A percentile compares a stretch with the other conserved stretches of the same genome.
Evolutionary conservation across 2,329 filamentous ascomycete genomes (phyloP).

Genomic region (Pseudogymnoascus sp.): DNA sequence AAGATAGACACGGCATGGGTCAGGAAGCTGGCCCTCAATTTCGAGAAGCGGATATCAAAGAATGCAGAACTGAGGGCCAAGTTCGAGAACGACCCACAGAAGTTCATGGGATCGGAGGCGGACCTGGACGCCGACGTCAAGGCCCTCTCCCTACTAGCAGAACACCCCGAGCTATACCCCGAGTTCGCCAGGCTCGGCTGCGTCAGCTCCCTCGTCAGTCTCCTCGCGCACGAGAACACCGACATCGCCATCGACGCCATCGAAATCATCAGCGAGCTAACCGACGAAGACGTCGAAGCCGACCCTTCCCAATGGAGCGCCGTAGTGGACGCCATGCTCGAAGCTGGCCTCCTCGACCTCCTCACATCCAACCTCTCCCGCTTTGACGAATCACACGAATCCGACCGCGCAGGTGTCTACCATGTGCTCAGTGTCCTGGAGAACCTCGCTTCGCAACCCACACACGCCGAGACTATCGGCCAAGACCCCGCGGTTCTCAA

Average conservation of each 20-base stretch:
- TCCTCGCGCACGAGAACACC: constrained; percentile 91
- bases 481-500: constrained; percentile 58
- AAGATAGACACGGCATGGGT: constrained; percentile 82
- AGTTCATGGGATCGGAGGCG: constrained; percentile 79
- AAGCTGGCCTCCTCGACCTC: constrained; percentile 65
- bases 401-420: constrained; percentile 79
- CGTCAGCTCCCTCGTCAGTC: constrained; percentile 63
- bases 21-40: constrained; percentile 68
- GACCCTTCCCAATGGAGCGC: constrained; percentile 72
- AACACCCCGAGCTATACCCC: constrained; percentile 74
- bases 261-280: constrained; percentile 83
- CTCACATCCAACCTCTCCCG: constrained; percentile 71
- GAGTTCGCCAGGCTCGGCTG: constrained; percentile 73
- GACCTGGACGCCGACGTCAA: constrained; percentile 88
- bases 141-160: constrained; percentile 72
- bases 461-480: constrained; percentile 64
- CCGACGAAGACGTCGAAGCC: constrained; percentile 83
- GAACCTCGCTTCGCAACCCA: constrained; percentile 66
- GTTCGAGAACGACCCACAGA: constrained; percentile 69
- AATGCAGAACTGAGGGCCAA: constrained; percentile 85
- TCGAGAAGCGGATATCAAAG: constrained; percentile 84
- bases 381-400: constrained; percentile 66
- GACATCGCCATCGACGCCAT: constrained; percentile 90
- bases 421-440: constrained; percentile 77
- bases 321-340: constrained; percentile 59